Base-by-base conservation (phyloP, 2,329 filamentous ascomycete species). In the Cercospora berteroae region DNA sequence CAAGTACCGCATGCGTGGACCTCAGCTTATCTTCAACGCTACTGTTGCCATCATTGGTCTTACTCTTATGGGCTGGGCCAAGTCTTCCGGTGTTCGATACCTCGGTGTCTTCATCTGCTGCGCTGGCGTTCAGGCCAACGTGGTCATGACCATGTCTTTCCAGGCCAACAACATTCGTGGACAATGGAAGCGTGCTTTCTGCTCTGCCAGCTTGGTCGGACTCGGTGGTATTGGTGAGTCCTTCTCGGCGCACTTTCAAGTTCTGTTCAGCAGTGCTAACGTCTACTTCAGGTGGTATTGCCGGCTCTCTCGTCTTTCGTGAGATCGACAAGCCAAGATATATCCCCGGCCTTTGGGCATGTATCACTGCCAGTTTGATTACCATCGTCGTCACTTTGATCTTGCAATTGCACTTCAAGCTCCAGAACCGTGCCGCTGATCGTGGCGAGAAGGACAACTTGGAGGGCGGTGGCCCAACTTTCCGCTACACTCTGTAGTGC, bases 91-190 rank as follows among this genome's bases (percentile, higher is more conserved):
- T 2, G 85, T 88, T 8, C 86, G 90, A 57, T 93, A 92, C 79
- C 88, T 92, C 69, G 91, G 90, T 64, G 85, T 92, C 65, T 94
- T 93, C 80, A 80, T 94, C 57, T 84, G 87, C 36, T 89, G 90
- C 0, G 90, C 90, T 0, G 91, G 90, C 7, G 87, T 89, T 70
- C 92, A 92, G 78, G 85, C 88, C 67, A 94, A 93, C 76, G 83
- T 93, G 4, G 91, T 92, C 90, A 84, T 87, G 2, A 83, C 87
- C 56, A 87, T 96, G 82, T 86, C 91, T 0, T 94, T 92, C 81
- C 92, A 94, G 81, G 91, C 91, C 52, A 94, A 94, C 80, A 95
- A 95, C 79, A 90, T 95, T 74, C 88, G 90, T 64, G 92, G 92
- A 0, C 91, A 94, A 80, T 94, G 91, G 90, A 95, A 93, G 81